These are phyloP conservation scores for Lentinula raphanica DNA, from an alignment of 768 basidiomycete species.

Conservation along the genomic window DNA sequence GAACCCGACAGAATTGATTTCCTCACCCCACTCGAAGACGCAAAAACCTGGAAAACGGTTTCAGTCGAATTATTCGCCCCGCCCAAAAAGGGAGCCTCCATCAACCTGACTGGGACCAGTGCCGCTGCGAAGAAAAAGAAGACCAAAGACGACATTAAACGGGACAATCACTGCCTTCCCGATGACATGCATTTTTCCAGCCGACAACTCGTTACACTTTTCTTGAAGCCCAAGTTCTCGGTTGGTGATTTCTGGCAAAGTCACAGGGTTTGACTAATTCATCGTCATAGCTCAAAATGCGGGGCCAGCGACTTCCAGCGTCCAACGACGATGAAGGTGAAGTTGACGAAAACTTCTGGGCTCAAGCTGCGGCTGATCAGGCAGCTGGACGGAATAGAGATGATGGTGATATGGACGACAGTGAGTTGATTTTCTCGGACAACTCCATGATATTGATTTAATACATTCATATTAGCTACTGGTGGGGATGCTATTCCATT, in stretches of 20 bases:
- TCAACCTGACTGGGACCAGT: slow-evolving; percentile 59
- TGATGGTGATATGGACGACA: slow-evolving; percentile 55
- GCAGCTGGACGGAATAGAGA: slow-evolving; percentile 51
- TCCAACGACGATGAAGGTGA: slow-evolving; percentile 74
- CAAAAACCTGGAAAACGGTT: slow-evolving; percentile 55
- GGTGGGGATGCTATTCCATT: slow-evolving; percentile 69
- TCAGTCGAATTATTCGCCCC: slow-evolving; percentile 74
- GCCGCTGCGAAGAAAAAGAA: slow-evolving; percentile 42
- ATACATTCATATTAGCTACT: slow-evolving; percentile 21
- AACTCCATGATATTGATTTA: background rate
- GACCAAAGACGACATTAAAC: slow-evolving; percentile 53
- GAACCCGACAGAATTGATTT: slow-evolving; percentile 84
- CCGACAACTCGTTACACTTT: slow-evolving; percentile 83
- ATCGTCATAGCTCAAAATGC: slow-evolving; percentile 73
- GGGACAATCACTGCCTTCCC: slow-evolving; percentile 75
- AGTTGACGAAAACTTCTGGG: slow-evolving; percentile 97
- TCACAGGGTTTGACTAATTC: background rate
- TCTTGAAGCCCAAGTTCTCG: slow-evolving; percentile 93
- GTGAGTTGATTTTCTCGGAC: slow-evolving; percentile 31
- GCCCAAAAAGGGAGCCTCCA: slow-evolving; percentile 63
- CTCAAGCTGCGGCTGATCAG: slow-evolving; percentile 85
- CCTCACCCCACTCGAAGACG: slow-evolving; percentile 45
- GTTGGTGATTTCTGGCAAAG: slow-evolving; percentile 42
- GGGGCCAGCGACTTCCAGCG: slow-evolving; percentile 57
- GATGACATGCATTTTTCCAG: slow-evolving; percentile 98